A percentile compares a stretch with the other conserved stretches of the same genome.
phyloP scores from a whole-genome alignment of 2,329 filamentous ascomycete genomes.

The Fusarium xylarioides region DNA sequence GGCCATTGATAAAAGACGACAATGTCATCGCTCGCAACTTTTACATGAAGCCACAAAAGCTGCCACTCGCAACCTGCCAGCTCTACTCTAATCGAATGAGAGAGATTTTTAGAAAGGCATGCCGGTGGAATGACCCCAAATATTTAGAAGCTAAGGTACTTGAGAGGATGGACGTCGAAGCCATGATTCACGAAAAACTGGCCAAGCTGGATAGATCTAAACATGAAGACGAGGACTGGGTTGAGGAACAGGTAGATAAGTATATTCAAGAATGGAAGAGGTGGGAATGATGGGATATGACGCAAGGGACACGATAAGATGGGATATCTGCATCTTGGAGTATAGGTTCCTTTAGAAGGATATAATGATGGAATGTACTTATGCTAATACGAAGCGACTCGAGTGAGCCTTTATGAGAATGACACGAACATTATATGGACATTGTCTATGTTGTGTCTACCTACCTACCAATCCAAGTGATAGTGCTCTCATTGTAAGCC shows the following conservation, averaged over 20 bases:
- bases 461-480: background rate
- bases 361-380: slow-evolving; percentile 35
- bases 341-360: slow-evolving; percentile 26
- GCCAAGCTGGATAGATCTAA: slow-evolving; percentile 51
- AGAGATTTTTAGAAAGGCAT: slow-evolving; percentile 72
- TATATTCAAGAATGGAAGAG: slow-evolving; percentile 66
- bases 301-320: background rate
- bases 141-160: slow-evolving; percentile 67
- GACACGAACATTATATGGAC: slow-evolving; percentile 14
- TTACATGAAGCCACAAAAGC: slow-evolving; percentile 65
- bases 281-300: slow-evolving; percentile 58
- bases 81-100: slow-evolving; percentile 86
- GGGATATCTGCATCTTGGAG: slow-evolving; percentile 31
- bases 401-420: slow-evolving; percentile 31
- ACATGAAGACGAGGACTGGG: slow-evolving; percentile 50
- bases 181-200: slow-evolving; percentile 65
- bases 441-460: background rate
- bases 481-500: background rate
- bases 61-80: slow-evolving; percentile 72
- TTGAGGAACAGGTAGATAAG: slow-evolving; percentile 56
- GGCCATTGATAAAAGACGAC: slow-evolving; percentile 67
- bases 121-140: slow-evolving; percentile 71
- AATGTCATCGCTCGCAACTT: slow-evolving; percentile 71
- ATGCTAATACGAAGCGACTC: slow-evolving; percentile 26
- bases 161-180: slow-evolving; percentile 68